Conservation (phyloP, 257 asterid species). For the Petunia axillaris region DNA sequence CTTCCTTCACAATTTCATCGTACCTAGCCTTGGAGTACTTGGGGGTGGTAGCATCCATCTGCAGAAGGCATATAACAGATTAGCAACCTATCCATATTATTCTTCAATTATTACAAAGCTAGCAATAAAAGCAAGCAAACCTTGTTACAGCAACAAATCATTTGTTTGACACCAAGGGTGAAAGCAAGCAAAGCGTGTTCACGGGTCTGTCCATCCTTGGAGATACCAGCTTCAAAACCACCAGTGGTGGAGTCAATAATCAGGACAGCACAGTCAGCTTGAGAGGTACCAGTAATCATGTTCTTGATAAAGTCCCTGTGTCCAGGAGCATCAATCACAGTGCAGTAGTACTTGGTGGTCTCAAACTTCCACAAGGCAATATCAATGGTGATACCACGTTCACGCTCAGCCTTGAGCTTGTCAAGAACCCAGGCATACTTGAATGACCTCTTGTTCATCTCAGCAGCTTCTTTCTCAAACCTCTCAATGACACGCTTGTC, state of each 20-base stretch:
- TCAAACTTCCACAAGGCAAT: conserved; percentile 91
- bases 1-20: conserved; percentile 79
- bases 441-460: conserved; percentile 89
- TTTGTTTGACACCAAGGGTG: conserved; percentile 82
- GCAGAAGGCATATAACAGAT: background rate
- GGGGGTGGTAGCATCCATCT: conserved; percentile 93
- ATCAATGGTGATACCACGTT: conserved; percentile 86
- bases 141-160: conserved; percentile 89
- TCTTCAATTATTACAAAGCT: background rate
- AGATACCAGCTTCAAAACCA: conserved; percentile 88
- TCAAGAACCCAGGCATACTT: conserved; percentile 91
- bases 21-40: conserved; percentile 79
- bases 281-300: conserved; percentile 90
- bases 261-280: conserved; percentile 86
- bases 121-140: conserved; percentile 23
- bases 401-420: conserved; percentile 93
- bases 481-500: conserved; percentile 88
- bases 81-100: background rate
- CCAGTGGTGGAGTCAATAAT: conserved; percentile 89
- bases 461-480: conserved; percentile 90
- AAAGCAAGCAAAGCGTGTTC: conserved; percentile 84
- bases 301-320: conserved; percentile 87
- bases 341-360: conserved; percentile 89
- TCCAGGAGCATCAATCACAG: conserved; percentile 90
- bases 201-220: conserved; percentile 91